These are phyloP conservation scores for Penicillium hesseltinei DNA, from an alignment of 2,329 filamentous ascomycete species.

Conservation along the genomic window DNA sequence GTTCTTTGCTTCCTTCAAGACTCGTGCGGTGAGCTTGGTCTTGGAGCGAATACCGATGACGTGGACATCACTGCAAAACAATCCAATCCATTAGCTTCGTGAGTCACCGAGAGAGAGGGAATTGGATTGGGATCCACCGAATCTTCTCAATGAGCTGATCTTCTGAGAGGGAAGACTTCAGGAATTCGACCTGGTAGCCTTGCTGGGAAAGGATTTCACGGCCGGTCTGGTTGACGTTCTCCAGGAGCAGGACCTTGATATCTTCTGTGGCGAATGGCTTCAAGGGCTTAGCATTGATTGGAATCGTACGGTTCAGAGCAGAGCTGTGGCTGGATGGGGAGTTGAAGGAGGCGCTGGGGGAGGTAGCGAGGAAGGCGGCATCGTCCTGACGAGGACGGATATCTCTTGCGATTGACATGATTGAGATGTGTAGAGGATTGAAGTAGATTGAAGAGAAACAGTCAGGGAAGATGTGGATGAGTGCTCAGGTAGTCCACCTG, in stretches of 20 bases:
- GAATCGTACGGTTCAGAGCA: conserved; percentile 44
- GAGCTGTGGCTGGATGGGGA: conserved; percentile 65
- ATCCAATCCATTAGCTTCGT: background rate
- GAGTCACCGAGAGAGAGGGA: background rate
- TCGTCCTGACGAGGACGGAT: conserved; percentile 33
- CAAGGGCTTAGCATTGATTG: conserved; percentile 65
- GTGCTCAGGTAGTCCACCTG: background rate
- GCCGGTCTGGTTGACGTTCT: conserved; percentile 93
- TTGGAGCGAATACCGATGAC: conserved; percentile 98
- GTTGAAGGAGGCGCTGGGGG: conserved; percentile 71
- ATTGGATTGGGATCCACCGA: conserved; percentile 55
- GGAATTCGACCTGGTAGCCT: conserved; percentile 91
- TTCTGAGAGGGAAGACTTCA: conserved; percentile 87
- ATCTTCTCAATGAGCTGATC: conserved; percentile 97
- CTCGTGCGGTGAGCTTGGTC: conserved; percentile 84
- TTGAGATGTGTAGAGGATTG: conserved; percentile 11
- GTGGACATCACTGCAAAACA: conserved; percentile 71
- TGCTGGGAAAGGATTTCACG: conserved; percentile 76
- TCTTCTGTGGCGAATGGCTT: conserved; percentile 96
- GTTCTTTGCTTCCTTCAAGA: conserved; percentile 86
- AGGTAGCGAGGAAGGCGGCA: conserved; percentile 63
- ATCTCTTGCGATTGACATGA: conserved; percentile 36
- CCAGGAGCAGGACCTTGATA: conserved; percentile 91
- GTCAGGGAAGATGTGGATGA: conserved; percentile 12
- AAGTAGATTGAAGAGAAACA: background rate